Base-by-base conservation (phyloP, 1,139 yeast species). In the Diutina siamensis region DNA sequence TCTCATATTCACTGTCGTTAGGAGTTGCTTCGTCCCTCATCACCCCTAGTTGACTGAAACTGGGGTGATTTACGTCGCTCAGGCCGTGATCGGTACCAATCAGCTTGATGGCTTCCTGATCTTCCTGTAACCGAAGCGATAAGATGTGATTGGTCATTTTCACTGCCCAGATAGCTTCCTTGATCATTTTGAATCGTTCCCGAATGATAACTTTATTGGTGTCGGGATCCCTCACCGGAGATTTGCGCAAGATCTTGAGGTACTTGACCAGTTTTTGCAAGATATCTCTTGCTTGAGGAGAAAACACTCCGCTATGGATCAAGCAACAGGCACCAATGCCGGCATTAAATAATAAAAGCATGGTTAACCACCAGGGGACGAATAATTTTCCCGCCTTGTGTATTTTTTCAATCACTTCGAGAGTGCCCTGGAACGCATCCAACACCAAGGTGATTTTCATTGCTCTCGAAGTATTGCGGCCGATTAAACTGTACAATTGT, bases 131-230 rank as follows among this genome's bases (percentile, higher is more conserved):
- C 46, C 78, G 61, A 47, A 76, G 60, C 15, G 71, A 60, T 44
- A 76, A 59, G 51, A 77, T 68, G 49, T 74, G 74, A 52, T 76
- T 77, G 46, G 78, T 63, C 65, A 72, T 74, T 50, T 76, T 76
- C 35, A 80, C 57, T 1, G 78, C 80, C 86, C 86, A 80, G 27
- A 76, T 57, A 55, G 83, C 76, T 55, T 80, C 85, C 46, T 69
- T 67, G 10, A 74, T 77, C 86, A 80, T 80, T 44, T 67, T 70
- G 55, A 73, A 74, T 46, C 79, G 57, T 46, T 68, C 74, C 42
- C 65, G 65, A 31, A 61, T 55, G 5, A 68, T 54, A 12, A 71
- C 55, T 47, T 60, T 60, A 18, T 72, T 71, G 31, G 57, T 51
- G 4, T 56, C 59, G 4, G 34, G 34, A 46, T 64, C 60, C 28